phyloP scores from a whole-genome alignment of 371 early-diverging fungal species.

The Haplosporangium sp. region DNA sequence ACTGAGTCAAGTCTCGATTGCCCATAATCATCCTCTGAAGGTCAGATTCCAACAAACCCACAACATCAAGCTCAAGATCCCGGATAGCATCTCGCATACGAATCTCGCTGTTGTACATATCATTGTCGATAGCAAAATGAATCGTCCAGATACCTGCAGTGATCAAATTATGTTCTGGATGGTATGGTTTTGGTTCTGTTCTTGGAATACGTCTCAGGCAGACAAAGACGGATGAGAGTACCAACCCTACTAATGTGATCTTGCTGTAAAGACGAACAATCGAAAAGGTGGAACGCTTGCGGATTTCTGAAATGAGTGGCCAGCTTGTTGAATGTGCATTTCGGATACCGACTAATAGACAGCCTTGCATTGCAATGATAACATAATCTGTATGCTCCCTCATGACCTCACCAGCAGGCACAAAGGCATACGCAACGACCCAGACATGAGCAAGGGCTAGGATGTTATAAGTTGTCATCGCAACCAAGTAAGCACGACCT shows the following conservation, averaged over 20 bases:
- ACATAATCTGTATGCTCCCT: constrained; percentile 84
- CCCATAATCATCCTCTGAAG: constrained; percentile 88
- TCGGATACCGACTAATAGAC: constrained; percentile 63
- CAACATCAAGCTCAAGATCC: constrained; percentile 83
- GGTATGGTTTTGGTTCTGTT: constrained; percentile 68
- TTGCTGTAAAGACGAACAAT: constrained; percentile 21
- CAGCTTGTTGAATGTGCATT: constrained; percentile 56
- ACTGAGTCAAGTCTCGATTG: constrained; percentile 87
- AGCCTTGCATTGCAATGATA: constrained; percentile 63
- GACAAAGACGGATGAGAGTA: constrained; percentile 20
- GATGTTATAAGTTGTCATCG: constrained; percentile 74
- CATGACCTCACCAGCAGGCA: constrained; percentile 82
- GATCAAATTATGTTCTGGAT: constrained; percentile 73
- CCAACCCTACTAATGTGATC: constrained; percentile 26
- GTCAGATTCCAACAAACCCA: constrained; percentile 88
- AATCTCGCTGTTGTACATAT: constrained; percentile 84
- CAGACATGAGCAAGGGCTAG: constrained; percentile 81
- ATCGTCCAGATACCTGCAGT: constrained; percentile 90
- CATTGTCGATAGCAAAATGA: constrained; percentile 87
- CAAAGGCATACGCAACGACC: constrained; percentile 89
- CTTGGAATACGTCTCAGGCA: constrained; percentile 39
- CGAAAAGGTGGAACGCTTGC: constrained; percentile 28
- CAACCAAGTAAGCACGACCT: constrained; percentile 73
- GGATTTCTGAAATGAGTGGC: constrained; percentile 20
- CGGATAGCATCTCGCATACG: constrained; percentile 82